These are phyloP conservation scores for Aphanomyces cochlioides DNA, from an alignment of 352 stramenopile species.

Conservation along the genomic window DNA sequence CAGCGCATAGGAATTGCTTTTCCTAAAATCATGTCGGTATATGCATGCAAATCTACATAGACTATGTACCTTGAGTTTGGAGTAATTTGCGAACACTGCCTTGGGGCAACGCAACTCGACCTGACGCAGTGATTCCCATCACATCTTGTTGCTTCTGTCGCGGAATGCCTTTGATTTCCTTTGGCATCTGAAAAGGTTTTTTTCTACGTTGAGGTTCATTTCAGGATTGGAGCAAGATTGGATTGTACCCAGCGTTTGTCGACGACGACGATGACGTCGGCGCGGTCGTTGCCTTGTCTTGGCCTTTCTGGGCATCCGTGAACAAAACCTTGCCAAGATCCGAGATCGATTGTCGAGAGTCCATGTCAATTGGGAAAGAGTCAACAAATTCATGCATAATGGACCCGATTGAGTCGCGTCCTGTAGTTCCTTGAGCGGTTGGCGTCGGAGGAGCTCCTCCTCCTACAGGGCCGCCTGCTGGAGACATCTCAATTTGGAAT, in stretches of 20 bases:
- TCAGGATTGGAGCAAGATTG: no score
- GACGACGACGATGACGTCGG: constrained; percentile 6
- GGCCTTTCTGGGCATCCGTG: constrained; percentile 54
- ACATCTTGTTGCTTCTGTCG: constrained; percentile 74
- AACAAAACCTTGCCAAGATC: constrained; percentile 85
- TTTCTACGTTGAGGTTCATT: constrained; percentile 1
- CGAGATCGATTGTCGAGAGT: constrained; percentile 74
- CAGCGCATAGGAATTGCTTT: constrained; percentile 79
- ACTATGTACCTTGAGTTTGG: constrained; percentile 52
- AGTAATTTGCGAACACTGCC: constrained; percentile 61
- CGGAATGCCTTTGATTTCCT: constrained; percentile 78
- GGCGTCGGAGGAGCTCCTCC: constrained; percentile 1
- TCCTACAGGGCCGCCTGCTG: background rate
- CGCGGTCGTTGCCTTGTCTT: background rate
- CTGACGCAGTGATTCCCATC: constrained; percentile 35
- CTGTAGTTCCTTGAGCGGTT: constrained; percentile 10
- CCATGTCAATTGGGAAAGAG: constrained; percentile 71
- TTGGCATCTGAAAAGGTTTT: constrained; percentile 39
- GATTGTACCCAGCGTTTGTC: background rate
- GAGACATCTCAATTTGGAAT: constrained; percentile 3
- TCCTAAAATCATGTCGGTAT: constrained; percentile 33
- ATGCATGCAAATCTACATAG: no score
- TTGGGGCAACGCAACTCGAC: constrained; percentile 39
- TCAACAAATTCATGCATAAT: constrained; percentile 83
- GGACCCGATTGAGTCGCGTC: constrained; percentile 76